Base-by-base conservation (phyloP, 23 red algal species). In the Gracilaria vermiculophylla region DNA sequence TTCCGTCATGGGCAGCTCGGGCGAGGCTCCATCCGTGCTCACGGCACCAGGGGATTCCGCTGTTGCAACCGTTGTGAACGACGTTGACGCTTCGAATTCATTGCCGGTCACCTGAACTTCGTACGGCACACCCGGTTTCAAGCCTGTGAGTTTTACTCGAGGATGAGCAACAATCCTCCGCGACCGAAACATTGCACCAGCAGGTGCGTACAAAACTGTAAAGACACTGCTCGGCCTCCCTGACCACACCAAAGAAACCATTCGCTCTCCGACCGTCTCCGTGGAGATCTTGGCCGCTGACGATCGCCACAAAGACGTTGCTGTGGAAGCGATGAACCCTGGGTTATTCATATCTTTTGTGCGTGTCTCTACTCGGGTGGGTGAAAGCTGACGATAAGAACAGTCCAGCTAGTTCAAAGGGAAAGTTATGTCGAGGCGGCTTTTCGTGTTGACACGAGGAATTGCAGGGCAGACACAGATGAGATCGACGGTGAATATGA, bases 1-100 rank as follows among this genome's bases (percentile, higher is more conserved):
- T 61, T 95, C 93, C 20, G 93, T 95, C 29, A 95, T 20, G 7
- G 93, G 93, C 35, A 84, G 62, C 49, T 84, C 45, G 21, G 20
- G 31, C 15, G 82, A 55, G 11, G 33, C 53, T 17, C 41, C 81
- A 34, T 52, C 73, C 1, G 23, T 40, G 20, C 17, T 24, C 13
- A 55, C 89, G 2, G 56, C 52, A 4, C 45, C 66, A 7, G 64
- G 29, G 8, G 76, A 29, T 73, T 73, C 37, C 7, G 71, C 70
- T 24, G 65, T 58, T 24, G 87, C 87, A 27, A 73, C 62, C 19
- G 87, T 81, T 14, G 87, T 91, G 62, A 91, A 91, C 28, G 72
- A 53, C 3, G 76, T 75, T n/a, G 41, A 49, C 9, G 74, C 55
- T 7, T 64, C 87, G 20, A 80, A 81, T 55, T 17, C 87, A 20